Evolutionary conservation across 805 yeast genomes (phyloP), one percentile per base, ranked within the genome.

Genomic region (Monosporozyma solicola): DNA sequence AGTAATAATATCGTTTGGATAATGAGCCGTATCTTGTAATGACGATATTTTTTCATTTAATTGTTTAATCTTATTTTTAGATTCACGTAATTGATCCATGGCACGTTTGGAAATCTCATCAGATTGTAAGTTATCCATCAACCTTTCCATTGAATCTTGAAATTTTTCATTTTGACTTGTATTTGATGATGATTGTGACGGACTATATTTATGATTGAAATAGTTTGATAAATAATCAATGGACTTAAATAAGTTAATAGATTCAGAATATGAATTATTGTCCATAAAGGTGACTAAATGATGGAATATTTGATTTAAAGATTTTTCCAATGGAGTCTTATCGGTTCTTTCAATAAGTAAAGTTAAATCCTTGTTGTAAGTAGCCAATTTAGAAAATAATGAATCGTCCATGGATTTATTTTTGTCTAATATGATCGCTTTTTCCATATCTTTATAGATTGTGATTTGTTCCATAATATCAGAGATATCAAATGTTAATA

Each of bases 51-150:
- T 32, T 11, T 11, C 15, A 31, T 31, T 50, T 27, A 50, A 43
- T 81, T 54, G 82, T 68, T 61, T 76, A 80, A 41, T 76, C 75
- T 4, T 79, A 74, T 39, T 66, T 68, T 58, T 72, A 62, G 46
- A 71, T 66, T 33, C 80, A 73, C 47, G 75, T 79, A 60, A 77
- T 76, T 39, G 83, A 74, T 52, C 79, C 89, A 73, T 76, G 55
- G 96, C 95, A 55, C 85, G 76, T 51, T 82, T 75, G 11, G 95
- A 95, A 69, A 84, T 83, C 51, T 88, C 95, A 65, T 92, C 97
- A 0, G 96, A 87, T 59, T 83, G 83, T 62, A 91, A 74, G 29
- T 86, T 77, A 45, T 88, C 83, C 54, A 81, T 74, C 47, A 92
- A 72, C 52, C 82, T 74, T 61, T 87, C 89, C 37, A 91, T 82